A percentile compares a stretch with the other conserved stretches of the same genome.
Evolutionary conservation across 306 rosid genomes (phyloP).

Genomic region (Astragalus glycyphyllos): DNA sequence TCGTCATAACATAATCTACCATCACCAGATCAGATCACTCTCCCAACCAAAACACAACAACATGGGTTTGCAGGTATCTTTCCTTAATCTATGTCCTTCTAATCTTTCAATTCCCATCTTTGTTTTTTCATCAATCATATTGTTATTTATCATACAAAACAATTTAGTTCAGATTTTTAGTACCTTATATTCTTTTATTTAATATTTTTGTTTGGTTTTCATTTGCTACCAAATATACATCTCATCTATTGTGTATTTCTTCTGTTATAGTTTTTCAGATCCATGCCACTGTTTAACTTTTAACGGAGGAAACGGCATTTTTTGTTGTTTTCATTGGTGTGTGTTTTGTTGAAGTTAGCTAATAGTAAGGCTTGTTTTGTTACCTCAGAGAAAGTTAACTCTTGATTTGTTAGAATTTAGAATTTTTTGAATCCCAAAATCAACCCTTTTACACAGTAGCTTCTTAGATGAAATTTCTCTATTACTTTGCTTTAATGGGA

Average conservation of each 20-base stretch:
- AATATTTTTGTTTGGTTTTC: neutral
- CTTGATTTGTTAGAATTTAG: constrained; percentile 28
- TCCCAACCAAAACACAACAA: neutral
- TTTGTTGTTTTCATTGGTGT: constrained; percentile 5
- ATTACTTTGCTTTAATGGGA: neutral
- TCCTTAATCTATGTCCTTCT: neutral
- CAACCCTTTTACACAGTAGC: neutral
- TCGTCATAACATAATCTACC: neutral
- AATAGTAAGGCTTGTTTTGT: neutral
- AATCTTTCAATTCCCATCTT: neutral
- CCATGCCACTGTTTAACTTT: constrained; percentile 20
- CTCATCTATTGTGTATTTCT: neutral
- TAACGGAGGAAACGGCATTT: neutral
- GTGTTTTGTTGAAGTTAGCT: neutral
- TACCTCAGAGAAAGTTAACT: neutral
- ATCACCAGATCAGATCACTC: neutral
- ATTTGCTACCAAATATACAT: neutral
- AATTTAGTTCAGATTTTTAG: neutral
- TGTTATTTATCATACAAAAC: too few species aligned
- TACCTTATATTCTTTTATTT: neutral
- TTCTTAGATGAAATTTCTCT: constrained; percentile 9
- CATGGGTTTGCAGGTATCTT: constrained; percentile 53
- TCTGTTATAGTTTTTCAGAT: constrained; percentile 15
- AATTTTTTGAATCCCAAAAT: constrained; percentile 7
- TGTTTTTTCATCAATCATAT: neutral